Evolutionary conservation across 2,329 filamentous ascomycete genomes (phyloP), one percentile per base, ranked within the genome.

Genomic region (Thelonectria blattea): DNA sequence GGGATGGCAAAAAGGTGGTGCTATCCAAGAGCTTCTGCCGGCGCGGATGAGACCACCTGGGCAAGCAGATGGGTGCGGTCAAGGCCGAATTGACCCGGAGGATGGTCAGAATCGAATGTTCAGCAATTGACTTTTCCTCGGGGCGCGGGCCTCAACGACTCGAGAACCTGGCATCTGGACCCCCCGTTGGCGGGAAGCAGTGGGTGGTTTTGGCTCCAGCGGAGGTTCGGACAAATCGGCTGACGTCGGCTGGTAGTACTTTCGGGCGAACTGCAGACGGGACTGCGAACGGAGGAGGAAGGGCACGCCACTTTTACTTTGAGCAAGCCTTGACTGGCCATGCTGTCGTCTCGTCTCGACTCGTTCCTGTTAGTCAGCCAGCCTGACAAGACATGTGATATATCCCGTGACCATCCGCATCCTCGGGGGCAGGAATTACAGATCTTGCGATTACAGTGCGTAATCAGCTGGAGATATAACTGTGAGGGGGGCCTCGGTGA

Each of bases 61-160:
- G 46, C 57, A 54, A 58, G 22, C 43, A 54, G 56, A 58, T 56
- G 65, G 63, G 66, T 55, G 60, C 61, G 66, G 65, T 68, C 63
- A 57, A 22, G 57, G 54, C 69, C 67, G 65, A 65, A 60, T 68
- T 42, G 56, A 66, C 68, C 64, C 65, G 63, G 62, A 47, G 63
- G 69, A 69, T 69, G 60, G 67, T 68, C 62, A 65, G 62, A 71
- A 71, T 71, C 68, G 68, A 68, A 71, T 71, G 68, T 71, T 71
- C 47, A 52, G 54, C 68, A 66, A 69, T 71, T 70, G 68, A 49
- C 53, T 61, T 51, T 62, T 52, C 20, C 48, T 32, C 32, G 18
- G 32, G 52, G 30, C 45, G 45, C 39, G 51, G 51, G 34, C 50
- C 41, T 61, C 51, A 39, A 43, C 20, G 47, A 34, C 42, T 24